Percentiles rank a stretch among this genome's conserved stretches.
These are phyloP conservation scores for Cadophora luteo-olivacea DNA, from an alignment of 2,329 filamentous ascomycete species.

Conservation along the genomic window DNA sequence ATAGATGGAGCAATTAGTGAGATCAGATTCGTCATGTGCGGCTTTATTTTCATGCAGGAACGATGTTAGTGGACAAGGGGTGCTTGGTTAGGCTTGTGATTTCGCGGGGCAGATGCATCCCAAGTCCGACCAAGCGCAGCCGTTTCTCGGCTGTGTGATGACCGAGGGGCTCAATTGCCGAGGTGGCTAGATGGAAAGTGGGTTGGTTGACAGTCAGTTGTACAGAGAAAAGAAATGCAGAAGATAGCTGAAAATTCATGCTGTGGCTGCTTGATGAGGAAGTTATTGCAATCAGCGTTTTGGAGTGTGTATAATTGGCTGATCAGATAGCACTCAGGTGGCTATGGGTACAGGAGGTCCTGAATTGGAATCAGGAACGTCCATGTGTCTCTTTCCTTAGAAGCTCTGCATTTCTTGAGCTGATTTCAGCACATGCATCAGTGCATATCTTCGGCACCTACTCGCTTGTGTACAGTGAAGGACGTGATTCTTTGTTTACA, in stretches of 20 bases:
- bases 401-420: no score
- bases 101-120: constrained; percentile 5
- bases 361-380: no score
- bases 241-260: no score
- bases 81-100: constrained; percentile 3
- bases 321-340: no score
- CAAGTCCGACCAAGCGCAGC: neutral
- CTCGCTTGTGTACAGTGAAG: neutral
- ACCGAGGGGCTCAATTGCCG: constrained; percentile 9
- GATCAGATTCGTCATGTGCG: constrained; percentile 10
- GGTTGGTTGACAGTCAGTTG: neutral
- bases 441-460: no score
- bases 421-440: no score
- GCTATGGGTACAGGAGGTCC: no score
- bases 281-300: no score
- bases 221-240: neutral
- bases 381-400: no score
- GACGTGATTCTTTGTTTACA: neutral
- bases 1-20: constrained; percentile 1
- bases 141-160: constrained; percentile 2
- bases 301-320: no score
- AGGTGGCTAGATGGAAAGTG: constrained; percentile 10
- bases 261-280: no score
- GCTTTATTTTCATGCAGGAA: constrained; percentile 18
- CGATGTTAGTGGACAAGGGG: neutral